Conservation (phyloP, 2,329 filamentous ascomycete species). For the Pseudocercospora musae region DNA sequence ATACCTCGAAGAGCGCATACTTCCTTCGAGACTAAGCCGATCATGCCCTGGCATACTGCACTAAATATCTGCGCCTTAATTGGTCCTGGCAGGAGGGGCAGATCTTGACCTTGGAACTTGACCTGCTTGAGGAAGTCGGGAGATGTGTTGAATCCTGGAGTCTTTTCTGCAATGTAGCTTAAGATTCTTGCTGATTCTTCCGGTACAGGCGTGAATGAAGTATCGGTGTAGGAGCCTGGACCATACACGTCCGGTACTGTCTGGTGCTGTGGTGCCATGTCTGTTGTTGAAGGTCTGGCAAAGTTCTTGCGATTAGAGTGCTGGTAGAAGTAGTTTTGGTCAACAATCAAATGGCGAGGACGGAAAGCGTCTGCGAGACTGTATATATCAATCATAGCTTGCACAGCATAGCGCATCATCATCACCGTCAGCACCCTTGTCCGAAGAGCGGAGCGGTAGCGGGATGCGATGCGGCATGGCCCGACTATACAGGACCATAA, state of each 20-base stretch:
- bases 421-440: background rate
- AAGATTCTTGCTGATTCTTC: constrained; percentile 41
- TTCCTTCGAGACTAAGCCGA: constrained; percentile 43
- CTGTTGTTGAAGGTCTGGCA: background rate
- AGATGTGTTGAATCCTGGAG: constrained; percentile 43
- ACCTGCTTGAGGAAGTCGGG: constrained; percentile 35
- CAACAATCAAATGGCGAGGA: background rate
- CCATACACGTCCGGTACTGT: constrained; percentile 34
- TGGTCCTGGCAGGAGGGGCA: constrained; percentile 44
- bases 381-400: background rate
- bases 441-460: background rate
- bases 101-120: constrained; percentile 40
- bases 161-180: constrained; percentile 37
- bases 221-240: constrained; percentile 42
- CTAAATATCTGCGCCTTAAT: constrained; percentile 44
- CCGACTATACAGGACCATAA: background rate
- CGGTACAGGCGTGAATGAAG: constrained; percentile 37
- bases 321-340: background rate
- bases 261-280: constrained; percentile 8
- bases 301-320: background rate
- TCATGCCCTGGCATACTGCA: constrained; percentile 46
- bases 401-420: background rate
- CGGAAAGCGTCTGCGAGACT: background rate
- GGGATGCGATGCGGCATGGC: background rate
- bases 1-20: constrained; percentile 34